phyloP scores from a whole-genome alignment of 345 rosid species.

The Rubroshorea leprosula region DNA sequence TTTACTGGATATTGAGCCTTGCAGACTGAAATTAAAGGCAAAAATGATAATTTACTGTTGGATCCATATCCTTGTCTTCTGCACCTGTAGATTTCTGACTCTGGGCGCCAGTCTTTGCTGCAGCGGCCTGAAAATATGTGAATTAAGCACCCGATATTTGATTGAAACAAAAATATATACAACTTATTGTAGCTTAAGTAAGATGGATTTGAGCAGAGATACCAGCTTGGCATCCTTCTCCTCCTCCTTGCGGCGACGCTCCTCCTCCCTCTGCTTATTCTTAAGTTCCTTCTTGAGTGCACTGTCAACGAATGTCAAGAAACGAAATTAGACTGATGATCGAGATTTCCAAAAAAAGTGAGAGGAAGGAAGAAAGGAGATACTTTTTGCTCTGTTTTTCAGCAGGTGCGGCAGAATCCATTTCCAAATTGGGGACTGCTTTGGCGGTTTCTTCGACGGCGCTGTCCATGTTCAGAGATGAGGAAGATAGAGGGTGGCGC shows the following conservation, averaged over 20 bases:
- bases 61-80: conserved; percentile 97
- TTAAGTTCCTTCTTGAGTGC: conserved; percentile 81
- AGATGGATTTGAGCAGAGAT: too few species aligned
- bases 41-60: conserved; percentile 60
- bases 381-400: conserved; percentile 88
- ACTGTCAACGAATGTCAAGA: conserved; percentile 33
- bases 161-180: background rate
- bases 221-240: conserved; percentile 45
- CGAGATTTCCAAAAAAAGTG: background rate
- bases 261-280: conserved; percentile 76
- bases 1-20: background rate
- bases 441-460: conserved; percentile 36
- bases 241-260: conserved; percentile 70
- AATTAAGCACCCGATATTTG: background rate
- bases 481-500: background rate
- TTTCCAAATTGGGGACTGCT: conserved; percentile 28
- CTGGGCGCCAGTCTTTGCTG: conserved; percentile 24
- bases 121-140: conserved; percentile 36
- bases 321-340: background rate
- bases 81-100: conserved; percentile 42
- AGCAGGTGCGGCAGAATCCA: conserved; percentile 36
- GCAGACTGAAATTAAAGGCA: too few species aligned
- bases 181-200: too few species aligned
- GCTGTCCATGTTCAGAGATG: conserved; percentile 27
- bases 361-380: background rate